phyloP scores from a whole-genome alignment of 139 green algal genomes.

The Spirogloea muscicola region DNA sequence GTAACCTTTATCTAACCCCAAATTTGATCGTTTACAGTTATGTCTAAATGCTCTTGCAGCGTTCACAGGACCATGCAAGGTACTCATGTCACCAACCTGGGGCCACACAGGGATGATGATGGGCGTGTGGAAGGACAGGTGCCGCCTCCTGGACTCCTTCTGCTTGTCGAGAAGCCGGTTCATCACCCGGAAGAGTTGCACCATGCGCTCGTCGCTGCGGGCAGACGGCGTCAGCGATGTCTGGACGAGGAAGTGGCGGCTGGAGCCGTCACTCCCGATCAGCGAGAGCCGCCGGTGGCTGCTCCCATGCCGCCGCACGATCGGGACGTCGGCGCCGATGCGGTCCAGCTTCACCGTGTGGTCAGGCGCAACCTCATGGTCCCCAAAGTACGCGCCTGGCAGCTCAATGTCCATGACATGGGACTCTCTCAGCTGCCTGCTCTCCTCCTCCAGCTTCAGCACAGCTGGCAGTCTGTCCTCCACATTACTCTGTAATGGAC shows the following conservation, averaged over 20 bases:
- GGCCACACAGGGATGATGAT: conserved; percentile 79
- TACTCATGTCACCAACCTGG: conserved; percentile 64
- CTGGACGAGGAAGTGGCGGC: conserved; percentile 81
- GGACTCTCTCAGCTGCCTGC: conserved; percentile 65
- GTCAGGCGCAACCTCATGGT: conserved; percentile 38
- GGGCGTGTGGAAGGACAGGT: conserved; percentile 75
- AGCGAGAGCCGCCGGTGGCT: conserved; percentile 74
- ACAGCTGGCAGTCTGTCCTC: conserved; percentile 69
- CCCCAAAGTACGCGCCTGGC: conserved; percentile 69
- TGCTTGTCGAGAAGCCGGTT: conserved; percentile 81
- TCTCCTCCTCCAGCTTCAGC: conserved; percentile 82
- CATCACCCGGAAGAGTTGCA: conserved; percentile 63
- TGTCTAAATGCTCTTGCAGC: too few relatives aligned
- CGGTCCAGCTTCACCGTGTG: conserved; percentile 71
- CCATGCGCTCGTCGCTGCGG: conserved; percentile 71
- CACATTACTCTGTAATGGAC: conserved; percentile 59
- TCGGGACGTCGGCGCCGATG: conserved; percentile 71
- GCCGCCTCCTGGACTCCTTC: conserved; percentile 62
- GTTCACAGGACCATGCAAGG: too few relatives aligned
- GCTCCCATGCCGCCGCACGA: conserved; percentile 78
- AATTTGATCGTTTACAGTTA: too few relatives aligned
- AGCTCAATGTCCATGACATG: conserved; percentile 80
- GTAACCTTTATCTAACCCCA: too few relatives aligned
- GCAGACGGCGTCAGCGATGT: conserved; percentile 64
- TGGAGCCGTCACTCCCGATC: conserved; percentile 74